Base-by-base conservation (phyloP, 805 yeast genomes). In the Kluyveromyces lactis region DNA sequence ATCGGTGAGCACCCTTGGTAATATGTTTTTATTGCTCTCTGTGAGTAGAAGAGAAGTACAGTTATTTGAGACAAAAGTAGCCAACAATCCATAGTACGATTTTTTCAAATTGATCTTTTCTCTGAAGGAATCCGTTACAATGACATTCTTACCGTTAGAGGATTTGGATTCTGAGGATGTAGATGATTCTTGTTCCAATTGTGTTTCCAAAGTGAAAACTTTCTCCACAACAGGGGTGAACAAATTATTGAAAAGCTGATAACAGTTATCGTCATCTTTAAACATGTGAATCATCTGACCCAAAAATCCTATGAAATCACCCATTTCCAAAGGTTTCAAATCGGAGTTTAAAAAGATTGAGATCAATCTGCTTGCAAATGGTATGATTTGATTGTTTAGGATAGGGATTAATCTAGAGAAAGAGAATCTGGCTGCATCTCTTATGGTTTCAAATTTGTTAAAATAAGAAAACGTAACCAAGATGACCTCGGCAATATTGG, bases 231-330 rank as follows among this genome's bases (percentile, higher is more conserved):
- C 69, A n/a, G 96, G 95, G 0, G 83, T 66, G 42, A 86, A 58
- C 43, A 92, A 65, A 41, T 79, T 79, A 51, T 82, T 77, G 46
- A 90, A 67, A 61, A 90, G 66, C 49, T 78, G 77, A 59, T 84
- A 86, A 39, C 87, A 76, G 32, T 69, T 72, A 31, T 74, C 77
- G 49, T 84, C 80, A 33, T 68, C 68, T 52, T 77, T 74, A 62
- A 81, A 86, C 47, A 71, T 74, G 58, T 90, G 97, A 38, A 83
- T 75, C 45, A 92, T 74, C 62, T 92, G 97, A 4, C 95, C 89
- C 45, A 92, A 64, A 58, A 92, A 90, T 29, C 90, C 74, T 40
- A 87, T 64, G 55, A 92, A 86, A 53, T 87, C 95, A 28, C 73
- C 71, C 56, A 90, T 65, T 57, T 89, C 96, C 39, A 68, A 64